Evolutionary conservation across 257 asterid species (phyloP), one percentile per base, ranked within the genome.

Genomic region (Solanum gracilifrons): DNA sequence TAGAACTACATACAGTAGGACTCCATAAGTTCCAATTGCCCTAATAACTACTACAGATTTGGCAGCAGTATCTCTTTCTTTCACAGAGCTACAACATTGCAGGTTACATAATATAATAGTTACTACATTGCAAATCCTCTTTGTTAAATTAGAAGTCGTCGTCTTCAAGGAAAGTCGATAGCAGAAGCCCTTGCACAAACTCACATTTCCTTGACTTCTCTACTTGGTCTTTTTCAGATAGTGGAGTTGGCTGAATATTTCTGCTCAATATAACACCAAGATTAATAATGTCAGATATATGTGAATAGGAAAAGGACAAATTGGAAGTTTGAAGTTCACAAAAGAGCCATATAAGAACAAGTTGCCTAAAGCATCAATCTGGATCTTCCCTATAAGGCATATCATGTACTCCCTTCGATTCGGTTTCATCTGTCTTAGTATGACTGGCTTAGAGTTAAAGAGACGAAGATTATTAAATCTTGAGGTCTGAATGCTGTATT

Each of bases 191-290:
- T 58, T 91, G 97, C 4, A 92, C 95, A 69, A 95, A 96, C 71
- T 91, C 92, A 36, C 98, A 90, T 90, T 90, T 93, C 86, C 46
- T 87, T 60, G 92, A 91, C 92, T 91, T 92, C 93, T 94, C 99
- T 93, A 92, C 94, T 76, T 93, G 90, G 87, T 96, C 98, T 87
- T 93, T 89, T 16, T 91, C 95, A 1, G 99, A 93, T 79, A 94
- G 87, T 6, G 86, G 89, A 48, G 91, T 36, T 75, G 84, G 90
- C 29, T 89, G 88, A 18, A 18, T 77, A 3, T 84, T 88, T 86
- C 97, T 93, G 92, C 13, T 41, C 80, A 41, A 3, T 3, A 71
- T 1, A 68, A 41, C 62, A 71, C 1, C 4, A 18, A 86, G 43
- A 33, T 85, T 29, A 71, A 35, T 27, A 29, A 71, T 85, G 33